phyloP scores from a whole-genome alignment of 2,329 filamentous ascomycete species.

The Monilinia aucupariae region DNA sequence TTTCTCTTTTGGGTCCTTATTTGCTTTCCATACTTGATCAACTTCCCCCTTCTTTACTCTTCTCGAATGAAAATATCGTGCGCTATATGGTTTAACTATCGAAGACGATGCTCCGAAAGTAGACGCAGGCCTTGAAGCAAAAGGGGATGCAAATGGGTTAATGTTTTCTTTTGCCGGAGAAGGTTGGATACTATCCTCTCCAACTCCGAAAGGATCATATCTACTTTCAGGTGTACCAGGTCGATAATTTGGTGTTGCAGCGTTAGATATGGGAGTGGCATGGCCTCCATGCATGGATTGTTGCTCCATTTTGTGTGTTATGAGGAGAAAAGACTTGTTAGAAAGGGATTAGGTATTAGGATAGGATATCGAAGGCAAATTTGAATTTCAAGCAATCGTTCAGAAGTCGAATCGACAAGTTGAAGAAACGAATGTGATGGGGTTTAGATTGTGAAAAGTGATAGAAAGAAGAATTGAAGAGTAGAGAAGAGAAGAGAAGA shows the following conservation, averaged over 20 bases:
- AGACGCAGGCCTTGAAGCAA: slow-evolving; percentile 41
- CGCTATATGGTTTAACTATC: slow-evolving; percentile 26
- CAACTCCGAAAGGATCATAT: slow-evolving; percentile 29
- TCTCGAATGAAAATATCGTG: slow-evolving; percentile 34
- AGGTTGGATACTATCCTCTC: slow-evolving; percentile 31
- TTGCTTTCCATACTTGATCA: slow-evolving; percentile 72
- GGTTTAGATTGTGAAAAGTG: background rate
- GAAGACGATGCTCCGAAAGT: slow-evolving; percentile 40
- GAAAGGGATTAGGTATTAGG: background rate
- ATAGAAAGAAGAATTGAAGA: background rate
- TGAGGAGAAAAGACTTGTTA: too few species aligned
- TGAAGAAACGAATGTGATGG: background rate
- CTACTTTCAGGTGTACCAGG: slow-evolving; percentile 38
- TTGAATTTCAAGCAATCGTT: background rate
- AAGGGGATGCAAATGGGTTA: slow-evolving; percentile 36
- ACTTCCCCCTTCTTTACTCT: slow-evolving; percentile 65
- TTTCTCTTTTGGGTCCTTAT: slow-evolving; percentile 72
- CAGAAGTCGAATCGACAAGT: background rate
- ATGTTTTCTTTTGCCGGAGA: slow-evolving; percentile 18
- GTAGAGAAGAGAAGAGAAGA: background rate
- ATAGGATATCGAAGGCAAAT: background rate
- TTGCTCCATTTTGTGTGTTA: background rate
- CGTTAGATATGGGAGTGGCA: slow-evolving; percentile 28
- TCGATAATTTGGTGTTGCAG: slow-evolving; percentile 35
- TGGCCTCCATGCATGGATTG: slow-evolving; percentile 20